These are phyloP conservation scores for Sclerotiophoma versabilis DNA, from an alignment of 2,329 filamentous ascomycete genomes.

Conservation along the genomic window DNA sequence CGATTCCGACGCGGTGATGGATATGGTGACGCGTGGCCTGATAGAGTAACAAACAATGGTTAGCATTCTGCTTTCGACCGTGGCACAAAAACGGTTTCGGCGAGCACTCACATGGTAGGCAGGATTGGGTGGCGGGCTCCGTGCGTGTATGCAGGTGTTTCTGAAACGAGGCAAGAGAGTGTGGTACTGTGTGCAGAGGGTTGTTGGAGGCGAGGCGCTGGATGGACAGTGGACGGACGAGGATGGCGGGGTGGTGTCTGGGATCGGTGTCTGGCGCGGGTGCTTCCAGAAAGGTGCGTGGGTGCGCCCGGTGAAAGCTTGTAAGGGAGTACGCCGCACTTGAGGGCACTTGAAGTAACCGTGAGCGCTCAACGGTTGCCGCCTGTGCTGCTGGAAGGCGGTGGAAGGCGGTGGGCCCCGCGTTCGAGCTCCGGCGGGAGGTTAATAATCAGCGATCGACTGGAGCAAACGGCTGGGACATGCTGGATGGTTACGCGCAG, in stretches of 20 bases:
- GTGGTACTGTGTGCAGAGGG: slow-evolving; percentile 40
- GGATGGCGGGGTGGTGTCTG: slow-evolving; percentile 28
- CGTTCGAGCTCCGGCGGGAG: slow-evolving; percentile 22
- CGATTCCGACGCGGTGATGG: slow-evolving; percentile 77
- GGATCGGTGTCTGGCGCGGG: slow-evolving; percentile 25
- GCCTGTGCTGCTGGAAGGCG: slow-evolving; percentile 32
- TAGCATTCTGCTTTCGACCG: slow-evolving; percentile 37
- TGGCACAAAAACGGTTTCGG: slow-evolving; percentile 46
- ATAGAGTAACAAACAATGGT: slow-evolving; percentile 26
- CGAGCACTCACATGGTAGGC: slow-evolving; percentile 45
- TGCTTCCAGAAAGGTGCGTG: slow-evolving; percentile 23
- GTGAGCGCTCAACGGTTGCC: slow-evolving; percentile 2
- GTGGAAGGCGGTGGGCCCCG: slow-evolving; percentile 39
- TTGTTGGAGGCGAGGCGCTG: slow-evolving; percentile 11
- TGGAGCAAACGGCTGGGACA: slow-evolving; percentile 22
- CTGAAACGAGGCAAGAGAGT: slow-evolving; percentile 43
- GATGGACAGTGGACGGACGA: slow-evolving; percentile 19
- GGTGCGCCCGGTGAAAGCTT: slow-evolving; percentile 29
- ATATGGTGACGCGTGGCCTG: slow-evolving; percentile 85
- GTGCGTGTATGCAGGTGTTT: slow-evolving; percentile 39
- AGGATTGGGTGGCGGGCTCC: slow-evolving; percentile 23
- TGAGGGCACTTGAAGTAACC: slow-evolving; percentile 1
- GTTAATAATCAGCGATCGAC: slow-evolving; percentile 35
- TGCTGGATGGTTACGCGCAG: slow-evolving; percentile 22
- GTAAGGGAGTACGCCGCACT: slow-evolving; percentile 26